phyloP scores from a whole-genome alignment of 2,329 filamentous ascomycete genomes.

The Calonectria naviculata region DNA sequence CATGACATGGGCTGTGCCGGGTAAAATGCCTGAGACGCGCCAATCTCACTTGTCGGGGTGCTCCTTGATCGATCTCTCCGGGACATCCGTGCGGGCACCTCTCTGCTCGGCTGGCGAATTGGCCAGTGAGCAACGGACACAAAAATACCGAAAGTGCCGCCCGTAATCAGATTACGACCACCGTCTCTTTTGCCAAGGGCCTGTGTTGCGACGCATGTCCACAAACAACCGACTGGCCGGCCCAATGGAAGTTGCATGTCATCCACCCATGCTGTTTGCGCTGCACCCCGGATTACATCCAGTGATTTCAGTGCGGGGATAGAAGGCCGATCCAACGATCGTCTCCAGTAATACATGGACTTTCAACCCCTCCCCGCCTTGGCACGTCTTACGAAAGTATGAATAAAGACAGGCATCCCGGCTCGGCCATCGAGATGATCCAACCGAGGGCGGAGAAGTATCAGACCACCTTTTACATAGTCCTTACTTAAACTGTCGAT shows the following conservation, averaged over 20 bases:
- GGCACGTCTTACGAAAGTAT: constrained; percentile 26
- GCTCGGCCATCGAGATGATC: neutral
- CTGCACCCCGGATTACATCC: constrained; percentile 27
- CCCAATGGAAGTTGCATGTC: constrained; percentile 25
- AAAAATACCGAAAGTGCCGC: constrained; percentile 22
- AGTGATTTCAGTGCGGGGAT: constrained; percentile 29
- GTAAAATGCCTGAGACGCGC: constrained; percentile 27
- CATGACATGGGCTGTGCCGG: constrained; percentile 24
- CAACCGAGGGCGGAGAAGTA: neutral
- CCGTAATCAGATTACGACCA: constrained; percentile 33
- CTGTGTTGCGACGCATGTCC: neutral
- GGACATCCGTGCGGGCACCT: constrained; percentile 16
- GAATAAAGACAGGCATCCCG: constrained; percentile 15
- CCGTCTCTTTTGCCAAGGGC: constrained; percentile 17
- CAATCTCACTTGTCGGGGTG: constrained; percentile 16
- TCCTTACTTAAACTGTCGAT: neutral
- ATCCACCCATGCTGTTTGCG: constrained; percentile 3
- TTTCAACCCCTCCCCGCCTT: constrained; percentile 6
- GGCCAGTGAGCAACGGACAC: constrained; percentile 7
- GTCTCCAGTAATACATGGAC: constrained; percentile 11
- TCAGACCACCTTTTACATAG: neutral
- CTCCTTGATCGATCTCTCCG: constrained; percentile 36
- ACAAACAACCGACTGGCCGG: constrained; percentile 18
- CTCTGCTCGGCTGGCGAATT: neutral
- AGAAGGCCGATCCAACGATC: constrained; percentile 12